Conservation (phyloP, 345 rosid genomes). For the Pistacia atlantica region DNA sequence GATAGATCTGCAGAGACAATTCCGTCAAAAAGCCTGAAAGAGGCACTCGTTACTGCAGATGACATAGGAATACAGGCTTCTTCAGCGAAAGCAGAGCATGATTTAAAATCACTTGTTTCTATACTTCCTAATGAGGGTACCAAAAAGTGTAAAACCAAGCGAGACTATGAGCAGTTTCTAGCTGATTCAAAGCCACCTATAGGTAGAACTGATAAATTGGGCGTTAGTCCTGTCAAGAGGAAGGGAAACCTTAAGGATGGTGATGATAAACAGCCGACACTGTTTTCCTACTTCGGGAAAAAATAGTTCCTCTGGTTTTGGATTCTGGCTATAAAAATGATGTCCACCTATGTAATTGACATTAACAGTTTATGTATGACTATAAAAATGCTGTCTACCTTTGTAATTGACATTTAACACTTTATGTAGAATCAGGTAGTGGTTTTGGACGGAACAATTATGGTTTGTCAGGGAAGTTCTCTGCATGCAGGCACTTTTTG, state of each 20-base stretch:
- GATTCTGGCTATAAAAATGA: not conserved
- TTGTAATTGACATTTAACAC: not conserved
- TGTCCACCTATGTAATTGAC: not conserved
- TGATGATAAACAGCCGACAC: constrained; percentile 58
- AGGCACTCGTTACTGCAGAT: constrained; percentile 26
- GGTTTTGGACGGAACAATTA: not conserved
- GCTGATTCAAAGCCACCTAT: constrained; percentile 34
- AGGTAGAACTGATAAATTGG: constrained; percentile 18
- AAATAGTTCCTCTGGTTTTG: constrained; percentile 28
- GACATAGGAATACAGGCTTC: constrained; percentile 14
- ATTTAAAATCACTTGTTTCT: constrained; percentile 17
- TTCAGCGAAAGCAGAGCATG: constrained; percentile 15
- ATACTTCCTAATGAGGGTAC: constrained; percentile 18
- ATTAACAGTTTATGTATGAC: not conserved
- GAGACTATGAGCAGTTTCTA: constrained; percentile 38
- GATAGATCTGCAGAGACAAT: constrained; percentile 10
- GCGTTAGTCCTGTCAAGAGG: constrained; percentile 40
- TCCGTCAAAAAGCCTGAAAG: constrained; percentile 2
- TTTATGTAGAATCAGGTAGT: not conserved
- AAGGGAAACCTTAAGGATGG: constrained; percentile 41
- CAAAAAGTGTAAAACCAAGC: constrained; percentile 38
- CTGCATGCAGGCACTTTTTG: not conserved
- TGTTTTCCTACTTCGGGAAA: constrained; percentile 60
- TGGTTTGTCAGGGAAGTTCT: not conserved
- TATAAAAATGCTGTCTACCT: not conserved